Percentiles rank a stretch among this genome's conserved stretches.
Conservation (phyloP, 1,284 basidiomycete genomes). For the Sanghuangporus baumii region DNA sequence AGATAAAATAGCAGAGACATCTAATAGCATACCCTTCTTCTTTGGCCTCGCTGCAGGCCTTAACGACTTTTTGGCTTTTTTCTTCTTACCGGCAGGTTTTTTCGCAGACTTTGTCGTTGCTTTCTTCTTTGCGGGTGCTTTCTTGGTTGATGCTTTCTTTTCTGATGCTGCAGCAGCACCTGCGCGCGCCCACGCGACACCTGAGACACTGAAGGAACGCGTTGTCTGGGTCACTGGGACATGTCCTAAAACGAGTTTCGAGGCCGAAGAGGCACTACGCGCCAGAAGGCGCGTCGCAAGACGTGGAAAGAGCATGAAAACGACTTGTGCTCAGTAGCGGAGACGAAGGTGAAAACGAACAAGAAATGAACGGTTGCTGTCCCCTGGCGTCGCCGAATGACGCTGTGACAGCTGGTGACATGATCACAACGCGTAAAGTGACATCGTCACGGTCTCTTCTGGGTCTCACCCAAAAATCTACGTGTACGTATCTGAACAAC, state of each 20-base stretch:
- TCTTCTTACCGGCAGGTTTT: conserved; percentile 5
- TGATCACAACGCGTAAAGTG: neutral
- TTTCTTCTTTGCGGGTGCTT: conserved; percentile 14
- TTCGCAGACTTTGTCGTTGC: neutral
- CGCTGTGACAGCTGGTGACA: neutral
- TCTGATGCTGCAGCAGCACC: neutral
- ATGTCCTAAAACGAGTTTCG: neutral
- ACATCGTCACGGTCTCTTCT: neutral
- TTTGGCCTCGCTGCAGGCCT: neutral
- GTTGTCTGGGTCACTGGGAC: neutral
- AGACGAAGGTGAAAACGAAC: neutral
- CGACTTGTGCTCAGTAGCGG: neutral
- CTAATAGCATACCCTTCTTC: conserved; percentile 3
- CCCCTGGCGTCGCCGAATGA: too few species aligned
- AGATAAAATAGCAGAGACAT: neutral
- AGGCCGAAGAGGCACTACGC: neutral
- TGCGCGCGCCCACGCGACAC: neutral
- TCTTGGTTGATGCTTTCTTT: conserved; percentile 2
- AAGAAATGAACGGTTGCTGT: neutral
- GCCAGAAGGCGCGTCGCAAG: conserved; percentile 3
- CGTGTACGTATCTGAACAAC: too few species aligned
- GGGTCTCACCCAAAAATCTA: too few species aligned
- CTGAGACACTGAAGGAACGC: conserved; percentile 8
- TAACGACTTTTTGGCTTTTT: neutral
- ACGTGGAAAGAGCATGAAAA: conserved; percentile 1